Evolutionary conservation across 23 red algal species (phyloP), one percentile per base, ranked within the genome.

Genomic region (Gracilariopsis chorda): DNA sequence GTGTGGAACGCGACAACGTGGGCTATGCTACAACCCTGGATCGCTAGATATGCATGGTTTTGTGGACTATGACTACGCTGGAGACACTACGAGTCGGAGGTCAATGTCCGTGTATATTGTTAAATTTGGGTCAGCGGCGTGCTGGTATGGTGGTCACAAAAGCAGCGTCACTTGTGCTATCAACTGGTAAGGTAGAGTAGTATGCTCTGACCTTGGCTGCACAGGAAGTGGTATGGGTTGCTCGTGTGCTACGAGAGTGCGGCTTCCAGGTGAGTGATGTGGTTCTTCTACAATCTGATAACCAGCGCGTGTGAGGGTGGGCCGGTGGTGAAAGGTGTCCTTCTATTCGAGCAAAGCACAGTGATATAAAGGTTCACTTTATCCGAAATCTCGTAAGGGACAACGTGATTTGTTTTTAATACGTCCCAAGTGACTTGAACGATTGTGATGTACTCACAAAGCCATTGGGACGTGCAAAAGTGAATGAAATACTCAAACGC

Each of bases 121-220:
- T 28, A 47, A 70, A 27, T 23, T 86, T 30, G 59, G 10, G 12
- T 55, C 37, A 24, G 82, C 56, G n/a, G 30, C 47, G 29, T 36
- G 71, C 3, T 35, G 8, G 24, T 86, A 58, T 33, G 39, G 27
- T 7, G 40, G 37, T n/a, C 21, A 86, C 20, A 11, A 24, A 70
- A 58, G 58, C 71, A 39, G 21, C 13, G 6, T 41, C 82, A 35
- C 58, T 86, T 36, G 56, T 58, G 63, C 63, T 86, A 28, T 86
- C 82, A 19, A 86, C 82, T 20, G 37, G 40, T 62, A 58, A 86
- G 48, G 62, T 34, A 32, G 82, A 86, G 28, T 70, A 86, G 9
- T 70, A 51, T 41, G 82, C 82, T 10, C 35, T 86, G 60, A 34
- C 51, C 17, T 29, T 47, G 43, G 82, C 82, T 10, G 20, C 14